phyloP scores from a whole-genome alignment of 2,329 filamentous ascomycete genomes.

The Pleoardoris graminearum region DNA sequence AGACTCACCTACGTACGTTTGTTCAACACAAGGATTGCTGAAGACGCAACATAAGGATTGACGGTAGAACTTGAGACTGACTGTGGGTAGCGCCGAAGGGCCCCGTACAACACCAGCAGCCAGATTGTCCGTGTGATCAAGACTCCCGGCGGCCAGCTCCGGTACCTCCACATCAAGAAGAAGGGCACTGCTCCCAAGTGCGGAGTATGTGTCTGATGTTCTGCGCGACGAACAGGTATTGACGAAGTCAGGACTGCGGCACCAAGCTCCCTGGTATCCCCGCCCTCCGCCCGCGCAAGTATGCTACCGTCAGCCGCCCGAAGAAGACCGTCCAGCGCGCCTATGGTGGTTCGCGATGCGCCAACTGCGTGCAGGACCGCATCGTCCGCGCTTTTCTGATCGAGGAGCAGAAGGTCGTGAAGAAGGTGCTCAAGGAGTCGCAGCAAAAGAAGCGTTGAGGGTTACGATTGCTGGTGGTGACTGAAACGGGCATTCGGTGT shows the following conservation, averaged over 20 bases:
- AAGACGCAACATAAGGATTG: conserved; percentile 5
- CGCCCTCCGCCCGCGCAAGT: conserved; percentile 97
- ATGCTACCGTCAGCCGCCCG: conserved; percentile 93
- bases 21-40: background rate
- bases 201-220: conserved; percentile 39
- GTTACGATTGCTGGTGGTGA: conserved; percentile 26
- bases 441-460: conserved; percentile 71
- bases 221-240: conserved; percentile 2
- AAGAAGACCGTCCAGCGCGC: conserved; percentile 99
- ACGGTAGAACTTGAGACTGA: conserved; percentile 31
- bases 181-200: conserved; percentile 97
- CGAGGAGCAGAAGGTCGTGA: conserved; percentile 99
- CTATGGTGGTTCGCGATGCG: conserved; percentile 96
- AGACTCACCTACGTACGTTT: conserved; percentile 61
- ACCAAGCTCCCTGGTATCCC: conserved; percentile 96
- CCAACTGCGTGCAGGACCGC: conserved; percentile 97
- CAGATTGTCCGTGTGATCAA: conserved; percentile 82
- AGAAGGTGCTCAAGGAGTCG: conserved; percentile 99
- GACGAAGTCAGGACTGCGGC: conserved; percentile 80
- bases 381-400: conserved; percentile 98
- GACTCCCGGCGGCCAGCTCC: conserved; percentile 94
- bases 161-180: conserved; percentile 99
- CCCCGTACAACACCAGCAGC: conserved; percentile 91
- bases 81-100: conserved; percentile 56
- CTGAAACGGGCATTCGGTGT: conserved; percentile 47